Percentiles rank a stretch among this genome's conserved stretches.
phyloP scores from a whole-genome alignment of 83 land plant species.

The Thuja plicata region DNA sequence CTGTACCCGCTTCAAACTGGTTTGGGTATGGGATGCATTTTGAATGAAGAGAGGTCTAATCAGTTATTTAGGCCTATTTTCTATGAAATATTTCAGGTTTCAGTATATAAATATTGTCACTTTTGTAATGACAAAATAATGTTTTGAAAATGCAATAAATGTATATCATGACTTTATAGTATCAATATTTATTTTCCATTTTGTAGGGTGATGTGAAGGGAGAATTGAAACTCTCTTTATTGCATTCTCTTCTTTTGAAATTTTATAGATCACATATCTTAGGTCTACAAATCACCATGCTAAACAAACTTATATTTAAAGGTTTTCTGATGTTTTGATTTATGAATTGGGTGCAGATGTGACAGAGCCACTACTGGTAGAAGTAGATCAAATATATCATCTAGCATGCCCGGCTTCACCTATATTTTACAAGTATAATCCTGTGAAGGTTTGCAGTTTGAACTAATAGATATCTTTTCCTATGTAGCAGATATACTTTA shows the following conservation, averaged over 20 bases:
- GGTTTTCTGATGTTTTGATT: background rate
- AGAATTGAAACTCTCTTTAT: background rate
- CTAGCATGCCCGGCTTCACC: conserved; percentile 99
- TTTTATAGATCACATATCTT: background rate
- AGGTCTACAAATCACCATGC: background rate
- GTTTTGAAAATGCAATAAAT: background rate
- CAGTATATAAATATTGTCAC: background rate
- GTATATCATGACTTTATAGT: background rate
- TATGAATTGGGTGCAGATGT: conserved; percentile 66
- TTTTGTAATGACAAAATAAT: background rate
- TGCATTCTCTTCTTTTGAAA: background rate
- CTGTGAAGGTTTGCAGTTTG: conserved; percentile 76
- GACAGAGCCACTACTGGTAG: conserved; percentile 65
- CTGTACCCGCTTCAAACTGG: too few relatives aligned
- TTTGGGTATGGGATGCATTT: too few relatives aligned
- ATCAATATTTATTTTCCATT: background rate
- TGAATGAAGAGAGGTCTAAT: background rate
- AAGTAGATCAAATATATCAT: conserved; percentile 98
- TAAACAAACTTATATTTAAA: background rate
- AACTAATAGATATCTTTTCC: background rate
- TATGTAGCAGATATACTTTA: background rate
- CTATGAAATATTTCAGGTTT: background rate
- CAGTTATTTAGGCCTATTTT: background rate
- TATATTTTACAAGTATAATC: conserved; percentile 95
- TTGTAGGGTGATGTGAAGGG: background rate